These are phyloP conservation scores for Beauveria scarabaeidicola DNA, from an alignment of 2,329 filamentous ascomycete genomes.

Conservation along the genomic window DNA sequence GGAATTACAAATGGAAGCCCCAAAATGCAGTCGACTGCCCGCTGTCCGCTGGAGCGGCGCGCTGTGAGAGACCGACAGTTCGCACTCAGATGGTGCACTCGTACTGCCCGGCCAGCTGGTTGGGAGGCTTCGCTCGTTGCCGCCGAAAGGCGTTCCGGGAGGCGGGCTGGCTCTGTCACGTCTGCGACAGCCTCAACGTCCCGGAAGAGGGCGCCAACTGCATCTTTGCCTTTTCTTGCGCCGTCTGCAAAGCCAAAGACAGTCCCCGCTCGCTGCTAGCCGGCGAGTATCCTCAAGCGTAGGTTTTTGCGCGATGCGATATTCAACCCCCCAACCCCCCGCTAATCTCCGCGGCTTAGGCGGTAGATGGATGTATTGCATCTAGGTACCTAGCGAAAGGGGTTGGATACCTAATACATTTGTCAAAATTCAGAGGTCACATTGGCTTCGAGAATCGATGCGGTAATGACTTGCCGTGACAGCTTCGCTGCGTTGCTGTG, in stretches of 20 bases:
- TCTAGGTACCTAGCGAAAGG: neutral
- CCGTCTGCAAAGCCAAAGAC: neutral
- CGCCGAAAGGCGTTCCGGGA: neutral
- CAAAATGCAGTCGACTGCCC: neutral
- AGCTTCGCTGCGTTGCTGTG: neutral
- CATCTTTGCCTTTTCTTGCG: neutral
- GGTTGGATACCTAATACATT: neutral
- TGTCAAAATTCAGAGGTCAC: neutral
- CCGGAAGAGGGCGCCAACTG: neutral
- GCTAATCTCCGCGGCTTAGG: neutral
- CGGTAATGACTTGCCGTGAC: neutral
- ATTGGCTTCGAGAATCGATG: neutral
- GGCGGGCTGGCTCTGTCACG: neutral
- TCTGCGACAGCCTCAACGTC: neutral
- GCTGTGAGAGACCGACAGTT: neutral
- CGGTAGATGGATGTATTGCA: neutral
- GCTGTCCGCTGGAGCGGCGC: neutral
- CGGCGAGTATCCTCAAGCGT: neutral
- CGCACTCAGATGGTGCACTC: neutral
- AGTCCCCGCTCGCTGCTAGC: neutral
- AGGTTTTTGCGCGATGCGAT: neutral
- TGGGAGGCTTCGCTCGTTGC: neutral
- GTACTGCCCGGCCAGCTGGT: neutral
- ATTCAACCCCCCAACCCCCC: rapidly evolving
- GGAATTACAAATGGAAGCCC: neutral